Base-by-base conservation (phyloP, 306 rosid genomes). In the Begonia masoniana region DNA sequence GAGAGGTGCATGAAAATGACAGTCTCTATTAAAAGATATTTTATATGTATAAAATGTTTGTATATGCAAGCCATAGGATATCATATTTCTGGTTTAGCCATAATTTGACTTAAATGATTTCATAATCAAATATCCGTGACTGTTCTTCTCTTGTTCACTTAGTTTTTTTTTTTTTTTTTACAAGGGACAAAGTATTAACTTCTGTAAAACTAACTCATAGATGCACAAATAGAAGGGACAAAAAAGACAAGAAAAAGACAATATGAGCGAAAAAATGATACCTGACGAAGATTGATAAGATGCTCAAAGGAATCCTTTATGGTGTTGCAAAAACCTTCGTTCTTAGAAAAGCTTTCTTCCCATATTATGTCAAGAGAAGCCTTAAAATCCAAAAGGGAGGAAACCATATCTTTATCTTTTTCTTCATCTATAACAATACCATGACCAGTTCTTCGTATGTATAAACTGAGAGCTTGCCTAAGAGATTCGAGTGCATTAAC, bases 221-320 rank as follows among this genome's bases (percentile, higher is more conserved):
- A 31, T 31, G 39, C 39, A 31, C 9, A 5, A 7, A 31, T 7
- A 31, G 39, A 31, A 31, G 39, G 9, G 24, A 9, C 9, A 31
- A 31, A 31, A 31, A 31, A 31, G 9, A 5, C 3, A 31, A 31
- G 39, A 31, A 31, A 54, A 36, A 26, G 21, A 54, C 50, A 53
- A 13, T n/a, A 31, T 50, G 14, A 46, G 39, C 50, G 65, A 54
- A 58, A 42, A 55, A 61, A 58, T 60, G 41, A 46, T 64, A 92
- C 99, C 99, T 92, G 99, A 4, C 99, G 99, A 50, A 92, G 78
- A 80, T 92, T 92, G 61, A 92, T 92, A 55, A 92, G 93, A 72
- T 92, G 88, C 75, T 92, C 99, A 58, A 92, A 92, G 15, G 99
- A 71, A 47, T 92, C 99, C 74, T 86, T 92, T 57, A 92, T 75